Percentiles rank a stretch among this genome's conserved stretches.
These are phyloP conservation scores for Smallanthus sonchifolius DNA, from an alignment of 129 eudicot species.

Conservation along the genomic window DNA sequence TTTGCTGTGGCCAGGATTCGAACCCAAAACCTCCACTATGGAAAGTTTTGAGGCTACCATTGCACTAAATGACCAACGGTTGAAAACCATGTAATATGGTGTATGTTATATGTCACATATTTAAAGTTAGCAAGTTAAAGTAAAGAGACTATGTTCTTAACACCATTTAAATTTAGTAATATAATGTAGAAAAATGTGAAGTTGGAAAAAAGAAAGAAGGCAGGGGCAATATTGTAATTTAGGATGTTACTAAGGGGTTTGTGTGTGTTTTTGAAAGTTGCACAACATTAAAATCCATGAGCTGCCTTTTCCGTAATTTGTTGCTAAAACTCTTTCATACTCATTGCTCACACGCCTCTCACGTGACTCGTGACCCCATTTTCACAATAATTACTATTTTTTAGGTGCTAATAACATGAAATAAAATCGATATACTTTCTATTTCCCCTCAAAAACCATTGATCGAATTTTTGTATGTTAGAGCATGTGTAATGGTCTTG, in stretches of 20 bases:
- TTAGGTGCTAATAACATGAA: too few relatives aligned
- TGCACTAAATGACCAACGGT: too few relatives aligned
- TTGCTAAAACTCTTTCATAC: not conserved
- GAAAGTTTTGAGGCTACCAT: too few relatives aligned
- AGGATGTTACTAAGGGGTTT: not conserved
- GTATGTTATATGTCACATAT: not conserved
- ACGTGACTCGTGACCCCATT: constrained; percentile 17
- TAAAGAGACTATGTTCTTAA: not conserved
- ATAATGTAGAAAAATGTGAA: not conserved
- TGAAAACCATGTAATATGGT: not conserved
- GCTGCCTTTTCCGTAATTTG: constrained; percentile 33
- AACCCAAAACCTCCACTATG: too few relatives aligned
- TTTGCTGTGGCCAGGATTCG: too few relatives aligned
- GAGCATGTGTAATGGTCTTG: too few relatives aligned
- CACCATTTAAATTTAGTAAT: not conserved
- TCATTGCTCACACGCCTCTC: constrained; percentile 28
- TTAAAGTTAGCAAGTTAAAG: not conserved
- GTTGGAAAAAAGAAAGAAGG: not conserved
- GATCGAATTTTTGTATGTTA: too few relatives aligned
- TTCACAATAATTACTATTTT: not conserved
- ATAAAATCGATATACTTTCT: too few relatives aligned
- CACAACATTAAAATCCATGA: constrained; percentile 32
- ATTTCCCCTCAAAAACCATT: too few relatives aligned
- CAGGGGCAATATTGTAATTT: constrained; percentile 8
- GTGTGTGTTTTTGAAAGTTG: constrained; percentile 12